A percentile compares a stretch with the other conserved stretches of the same genome.
Evolutionary conservation across 208 protist species (phyloP).

Genomic region (Crithidia expoeki): DNA sequence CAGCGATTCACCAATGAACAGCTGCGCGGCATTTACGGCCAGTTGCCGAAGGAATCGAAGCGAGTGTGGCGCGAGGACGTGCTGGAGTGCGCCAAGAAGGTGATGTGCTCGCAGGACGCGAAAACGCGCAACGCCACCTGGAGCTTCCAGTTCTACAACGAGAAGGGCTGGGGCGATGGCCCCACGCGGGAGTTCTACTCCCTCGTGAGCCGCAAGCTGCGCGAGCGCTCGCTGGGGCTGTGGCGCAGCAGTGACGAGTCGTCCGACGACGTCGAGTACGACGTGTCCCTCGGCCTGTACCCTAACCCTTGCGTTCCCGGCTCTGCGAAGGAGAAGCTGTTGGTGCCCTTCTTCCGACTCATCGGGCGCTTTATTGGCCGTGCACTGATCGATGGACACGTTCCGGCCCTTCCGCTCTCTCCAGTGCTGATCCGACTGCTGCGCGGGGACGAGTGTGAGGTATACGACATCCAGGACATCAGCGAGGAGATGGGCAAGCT

Average conservation of each 20-base stretch:
- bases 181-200: conserved; percentile 93
- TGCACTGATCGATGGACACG: conserved; percentile 78
- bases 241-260: conserved; percentile 61
- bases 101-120: conserved; percentile 45
- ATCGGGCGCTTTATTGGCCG: conserved; percentile 83
- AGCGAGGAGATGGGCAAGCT: conserved; percentile 49
- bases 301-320: conserved; percentile 44
- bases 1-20: conserved; percentile 26
- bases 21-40: conserved; percentile 20
- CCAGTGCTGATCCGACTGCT: conserved; percentile 73
- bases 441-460: conserved; percentile 64
- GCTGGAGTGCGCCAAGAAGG: conserved; percentile 67
- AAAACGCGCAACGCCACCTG: conserved; percentile 51
- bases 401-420: conserved; percentile 76
- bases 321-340: conserved; percentile 14
- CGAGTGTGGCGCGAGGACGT: conserved; percentile 63
- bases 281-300: conserved; percentile 62
- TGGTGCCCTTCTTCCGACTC: conserved; percentile 42
- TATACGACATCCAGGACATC: conserved; percentile 75
- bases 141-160: conserved; percentile 92
- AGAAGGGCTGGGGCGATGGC: conserved; percentile 87
- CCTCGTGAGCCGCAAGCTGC: conserved; percentile 72
- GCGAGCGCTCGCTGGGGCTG: conserved; percentile 55
- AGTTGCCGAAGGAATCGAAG: conserved; percentile 43
- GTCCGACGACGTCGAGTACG: conserved; percentile 55